phyloP scores from a whole-genome alignment of 495 filamentous ascomycete genomes.

The Podospora sp. region DNA sequence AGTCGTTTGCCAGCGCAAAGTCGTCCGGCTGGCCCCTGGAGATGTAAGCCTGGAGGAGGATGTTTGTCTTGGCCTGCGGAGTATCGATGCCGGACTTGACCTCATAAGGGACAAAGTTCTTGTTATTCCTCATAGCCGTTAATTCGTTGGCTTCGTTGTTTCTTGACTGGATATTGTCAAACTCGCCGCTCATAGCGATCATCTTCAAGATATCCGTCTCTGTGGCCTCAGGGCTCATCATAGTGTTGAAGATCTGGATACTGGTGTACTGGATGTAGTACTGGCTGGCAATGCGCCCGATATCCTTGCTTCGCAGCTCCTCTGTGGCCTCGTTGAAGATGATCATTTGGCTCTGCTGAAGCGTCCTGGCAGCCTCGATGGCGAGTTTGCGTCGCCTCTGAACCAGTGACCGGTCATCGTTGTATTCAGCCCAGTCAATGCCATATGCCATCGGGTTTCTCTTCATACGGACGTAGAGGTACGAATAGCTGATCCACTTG shows the following conservation, averaged over 20 bases:
- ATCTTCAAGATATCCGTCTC: constrained; percentile 91
- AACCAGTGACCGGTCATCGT: constrained; percentile 82
- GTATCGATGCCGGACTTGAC: constrained; percentile 74
- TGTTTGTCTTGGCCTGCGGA: constrained; percentile 90
- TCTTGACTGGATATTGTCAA: constrained; percentile 91
- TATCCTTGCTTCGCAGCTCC: constrained; percentile 87
- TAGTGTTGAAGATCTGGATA: constrained; percentile 90
- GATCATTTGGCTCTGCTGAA: constrained; percentile 96
- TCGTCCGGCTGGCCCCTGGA: constrained; percentile 87
- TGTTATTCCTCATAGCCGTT: constrained; percentile 54
- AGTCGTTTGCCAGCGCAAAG: constrained; percentile 88
- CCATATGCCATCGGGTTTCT: constrained; percentile 89
- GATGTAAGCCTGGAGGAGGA: constrained; percentile 91
- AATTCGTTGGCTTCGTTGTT: constrained; percentile 87
- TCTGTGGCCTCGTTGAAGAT: constrained; percentile 94
- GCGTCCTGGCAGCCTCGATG: constrained; percentile 78
- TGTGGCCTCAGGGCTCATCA: constrained; percentile 79
- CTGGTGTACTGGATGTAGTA: constrained; percentile 93
- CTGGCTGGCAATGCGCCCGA: constrained; percentile 95
- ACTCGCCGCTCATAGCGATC: constrained; percentile 96
- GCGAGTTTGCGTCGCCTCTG: constrained; percentile 79
- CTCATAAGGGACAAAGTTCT: constrained; percentile 69
- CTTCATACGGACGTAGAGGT: constrained; percentile 94
- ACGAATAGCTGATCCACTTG: constrained; percentile 97
- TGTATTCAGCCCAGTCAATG: constrained; percentile 91